A percentile compares a stretch with the other conserved stretches of the same genome.
phyloP scores from a whole-genome alignment of 805 yeast genomes.

The Saturnispora quitensis region DNA sequence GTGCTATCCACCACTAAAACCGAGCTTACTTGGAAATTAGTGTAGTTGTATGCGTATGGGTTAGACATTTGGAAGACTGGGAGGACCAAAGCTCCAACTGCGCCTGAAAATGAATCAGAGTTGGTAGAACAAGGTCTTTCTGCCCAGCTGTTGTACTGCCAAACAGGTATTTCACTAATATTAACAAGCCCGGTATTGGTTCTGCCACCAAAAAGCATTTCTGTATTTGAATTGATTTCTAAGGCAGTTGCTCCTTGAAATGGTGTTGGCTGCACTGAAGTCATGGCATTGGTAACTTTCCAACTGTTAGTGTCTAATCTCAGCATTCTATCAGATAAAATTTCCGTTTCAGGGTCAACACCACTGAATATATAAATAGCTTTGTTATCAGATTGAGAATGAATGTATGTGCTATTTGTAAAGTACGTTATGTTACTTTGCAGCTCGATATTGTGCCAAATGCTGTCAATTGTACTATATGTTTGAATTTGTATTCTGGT shows the following conservation, averaged over 20 bases:
- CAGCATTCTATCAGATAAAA: constrained; percentile 34
- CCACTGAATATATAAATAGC: constrained; percentile 53
- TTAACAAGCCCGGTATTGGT: constrained; percentile 58
- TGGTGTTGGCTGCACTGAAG: constrained; percentile 45
- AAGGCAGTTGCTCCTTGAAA: constrained; percentile 44
- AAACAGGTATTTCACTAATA: constrained; percentile 64
- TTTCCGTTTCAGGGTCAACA: constrained; percentile 13
- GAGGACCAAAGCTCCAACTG: constrained; percentile 43
- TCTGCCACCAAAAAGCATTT: constrained; percentile 57
- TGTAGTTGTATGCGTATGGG: constrained; percentile 16
- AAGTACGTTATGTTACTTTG: constrained; percentile 14
- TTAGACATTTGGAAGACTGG: constrained; percentile 39
- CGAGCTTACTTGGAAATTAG: constrained; percentile 28
- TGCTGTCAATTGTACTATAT: constrained; percentile 5
- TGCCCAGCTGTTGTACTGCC: constrained; percentile 67
- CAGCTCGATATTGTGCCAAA: constrained; percentile 20
- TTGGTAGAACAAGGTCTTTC: constrained; percentile 33
- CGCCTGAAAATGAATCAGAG: constrained; percentile 36
- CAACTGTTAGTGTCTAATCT: constrained; percentile 32
- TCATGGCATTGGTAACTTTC: constrained; percentile 31
- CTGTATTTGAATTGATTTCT: constrained; percentile 36
- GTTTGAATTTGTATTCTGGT: constrained; percentile 7
- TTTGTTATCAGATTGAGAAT: constrained; percentile 30
- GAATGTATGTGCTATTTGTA: constrained; percentile 33
- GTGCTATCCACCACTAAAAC: constrained; percentile 59